These are phyloP conservation scores for Taphrina betulina DNA, from an alignment of 1,139 yeast genomes.

Conservation along the genomic window DNA sequence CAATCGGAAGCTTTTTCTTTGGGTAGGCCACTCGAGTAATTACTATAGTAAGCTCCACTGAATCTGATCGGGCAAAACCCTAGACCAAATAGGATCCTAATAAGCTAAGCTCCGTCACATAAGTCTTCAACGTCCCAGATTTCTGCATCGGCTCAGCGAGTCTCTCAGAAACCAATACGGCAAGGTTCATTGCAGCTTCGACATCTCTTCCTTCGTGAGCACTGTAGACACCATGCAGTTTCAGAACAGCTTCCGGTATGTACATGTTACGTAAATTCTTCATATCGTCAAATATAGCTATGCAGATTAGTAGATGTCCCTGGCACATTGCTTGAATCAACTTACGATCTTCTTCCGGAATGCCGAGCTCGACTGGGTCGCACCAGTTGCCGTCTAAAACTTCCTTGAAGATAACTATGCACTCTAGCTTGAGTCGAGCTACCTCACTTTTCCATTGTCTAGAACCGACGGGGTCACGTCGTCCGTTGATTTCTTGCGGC, in stretches of 20 bases:
- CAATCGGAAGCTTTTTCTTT: no score
- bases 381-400: constrained; percentile 30
- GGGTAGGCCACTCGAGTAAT: no score
- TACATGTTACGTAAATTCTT: constrained; percentile 28
- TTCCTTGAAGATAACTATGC: constrained; percentile 15
- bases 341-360: constrained; percentile 22
- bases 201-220: constrained; percentile 28
- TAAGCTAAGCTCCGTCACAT: constrained; percentile 21
- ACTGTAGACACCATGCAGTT: constrained; percentile 33
- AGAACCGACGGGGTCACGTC: constrained; percentile 24
- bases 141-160: constrained; percentile 21
- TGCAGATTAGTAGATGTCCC: neutral
- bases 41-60: no score
- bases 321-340: neutral
- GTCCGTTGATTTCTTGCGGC: constrained; percentile 19
- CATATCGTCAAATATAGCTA: constrained; percentile 17
- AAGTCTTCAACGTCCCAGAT: constrained; percentile 18
- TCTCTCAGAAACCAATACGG: constrained; percentile 18
- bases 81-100: constrained; percentile 19
- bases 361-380: constrained; percentile 23
- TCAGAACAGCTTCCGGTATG: constrained; percentile 31
- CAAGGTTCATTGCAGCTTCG: constrained; percentile 22
- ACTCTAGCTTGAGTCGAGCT: constrained; percentile 17
- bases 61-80: no score
- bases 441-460: constrained; percentile 32